Base-by-base conservation (phyloP, 139 green algal genomes). In the Coelastrella sp. region DNA sequence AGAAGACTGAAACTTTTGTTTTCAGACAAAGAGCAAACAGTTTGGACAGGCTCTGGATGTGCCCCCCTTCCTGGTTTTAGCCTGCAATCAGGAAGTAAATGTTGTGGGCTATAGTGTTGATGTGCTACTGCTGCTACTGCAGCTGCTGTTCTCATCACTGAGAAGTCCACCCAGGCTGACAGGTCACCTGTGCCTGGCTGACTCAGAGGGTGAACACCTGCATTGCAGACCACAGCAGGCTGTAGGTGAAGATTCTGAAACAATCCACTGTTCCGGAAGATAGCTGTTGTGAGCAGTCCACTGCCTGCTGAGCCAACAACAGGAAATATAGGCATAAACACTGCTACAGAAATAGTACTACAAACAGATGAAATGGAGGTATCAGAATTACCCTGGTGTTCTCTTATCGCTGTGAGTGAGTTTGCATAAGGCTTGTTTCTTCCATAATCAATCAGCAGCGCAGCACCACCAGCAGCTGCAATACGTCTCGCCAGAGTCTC, bases 361-460 rank as follows among this genome's bases (percentile, higher is more conserved):
- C n/a, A n/a, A n/a, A n/a, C n/a, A n/a, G n/a, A n/a, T n/a, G n/a
- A n/a, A n/a, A n/a, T 47, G 32, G 0, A 47, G 32, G 32, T 47
- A 47, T 47, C 32, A 47, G 32, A 47, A 47, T 47, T 60, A 98
- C 95, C 65, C 95, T 80, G 57, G 85, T 86, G 80, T 14, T 91
- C 73, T n/a, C 91, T 86, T 80, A 96, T 95, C 17, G 89, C 95
- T 71, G 96, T 93, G 78, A 99, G 85, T 59, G 93, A 98, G 88
- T 95, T 94, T 0, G 61, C 65, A 81, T 98, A 98, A 8, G 95
- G 93, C 0, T 75, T 90, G 66, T 98, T 96, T 23, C 96, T 90
- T 0, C 98, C 98, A 86, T 99, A 99, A 92, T 99, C 98, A 2
- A 99, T 92, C 23, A 99, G 80, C 16, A 99, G 93, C 3, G 98